phyloP scores from a whole-genome alignment of 768 basidiomycete genomes.

The Brasilioporus rufonigricans region DNA sequence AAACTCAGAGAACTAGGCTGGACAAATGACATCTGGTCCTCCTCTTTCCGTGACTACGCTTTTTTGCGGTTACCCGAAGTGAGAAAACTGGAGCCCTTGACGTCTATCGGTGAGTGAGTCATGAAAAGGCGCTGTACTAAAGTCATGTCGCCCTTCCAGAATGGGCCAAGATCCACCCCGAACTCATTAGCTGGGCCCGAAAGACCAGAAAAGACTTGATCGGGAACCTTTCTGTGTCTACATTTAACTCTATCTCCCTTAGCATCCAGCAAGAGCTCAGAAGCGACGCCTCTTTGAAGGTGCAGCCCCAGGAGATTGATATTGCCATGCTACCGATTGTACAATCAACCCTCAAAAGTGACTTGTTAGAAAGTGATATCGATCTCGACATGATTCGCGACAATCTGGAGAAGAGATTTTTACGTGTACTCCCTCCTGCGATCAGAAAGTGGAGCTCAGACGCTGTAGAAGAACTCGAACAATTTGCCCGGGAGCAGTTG shows the following conservation, averaged over 20 bases:
- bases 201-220: not conserved
- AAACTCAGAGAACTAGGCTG: not conserved
- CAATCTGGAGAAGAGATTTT: not conserved
- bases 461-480: slow-evolving; percentile 10
- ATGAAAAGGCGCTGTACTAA: no score
- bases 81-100: not conserved
- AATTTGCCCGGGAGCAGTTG: slow-evolving; percentile 1
- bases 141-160: not conserved
- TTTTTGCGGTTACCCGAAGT: slow-evolving; percentile 7
- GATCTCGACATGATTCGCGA: not conserved
- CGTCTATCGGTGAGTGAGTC: slow-evolving; percentile 7
- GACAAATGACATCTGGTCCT: not conserved
- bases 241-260: not conserved
- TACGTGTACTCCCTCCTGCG: not conserved
- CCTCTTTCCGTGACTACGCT: no score
- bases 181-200: not conserved
- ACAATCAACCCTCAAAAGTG: not conserved
- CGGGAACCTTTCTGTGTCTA: not conserved
- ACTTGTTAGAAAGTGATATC: not conserved
- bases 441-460: slow-evolving; percentile 8
- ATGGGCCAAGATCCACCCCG: slow-evolving; percentile 8
- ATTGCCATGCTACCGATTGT: not conserved
- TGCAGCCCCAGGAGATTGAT: not conserved
- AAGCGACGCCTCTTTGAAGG: not conserved
- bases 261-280: not conserved